A percentile compares a stretch with the other conserved stretches of the same genome.
Conservation (phyloP, 257 asterid species). For the Lantana camara region DNA sequence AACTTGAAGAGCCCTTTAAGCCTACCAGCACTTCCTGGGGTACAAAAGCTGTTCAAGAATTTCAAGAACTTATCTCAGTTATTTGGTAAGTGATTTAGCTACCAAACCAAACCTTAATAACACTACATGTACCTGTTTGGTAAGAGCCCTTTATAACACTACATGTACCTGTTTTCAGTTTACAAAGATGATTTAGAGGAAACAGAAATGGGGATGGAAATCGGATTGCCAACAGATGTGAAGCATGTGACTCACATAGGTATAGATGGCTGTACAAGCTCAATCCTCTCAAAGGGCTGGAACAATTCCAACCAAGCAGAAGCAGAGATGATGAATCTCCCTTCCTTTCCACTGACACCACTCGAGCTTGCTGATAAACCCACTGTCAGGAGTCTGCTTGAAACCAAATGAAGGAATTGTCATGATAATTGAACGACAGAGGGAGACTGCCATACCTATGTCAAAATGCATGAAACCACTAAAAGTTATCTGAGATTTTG, state of each 20-base stretch:
- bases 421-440: neutral
- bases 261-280: slow-evolving; percentile 70
- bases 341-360: slow-evolving; percentile 32
- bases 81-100: slow-evolving; percentile 50
- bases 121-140: too few species aligned
- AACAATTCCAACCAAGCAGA: slow-evolving; percentile 33
- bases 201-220: slow-evolving; percentile 59
- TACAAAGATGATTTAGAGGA: slow-evolving; percentile 67
- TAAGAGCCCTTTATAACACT: too few species aligned
- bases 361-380: slow-evolving; percentile 37
- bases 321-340: slow-evolving; percentile 31
- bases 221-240: slow-evolving; percentile 79
- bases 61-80: slow-evolving; percentile 71
- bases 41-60: slow-evolving; percentile 78
- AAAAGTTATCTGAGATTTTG: slow-evolving; percentile 22
- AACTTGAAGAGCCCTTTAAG: slow-evolving; percentile 52
- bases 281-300: slow-evolving; percentile 75
- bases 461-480: slow-evolving; percentile 33
- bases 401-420: slow-evolving; percentile 36
- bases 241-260: slow-evolving; percentile 94
- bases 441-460: neutral
- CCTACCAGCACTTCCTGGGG: slow-evolving; percentile 45
- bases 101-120: too few species aligned
- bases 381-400: slow-evolving; percentile 33
- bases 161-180: slow-evolving; percentile 35